Conservation (phyloP, 306 rosid genomes). For the Fagus crenata region DNA sequence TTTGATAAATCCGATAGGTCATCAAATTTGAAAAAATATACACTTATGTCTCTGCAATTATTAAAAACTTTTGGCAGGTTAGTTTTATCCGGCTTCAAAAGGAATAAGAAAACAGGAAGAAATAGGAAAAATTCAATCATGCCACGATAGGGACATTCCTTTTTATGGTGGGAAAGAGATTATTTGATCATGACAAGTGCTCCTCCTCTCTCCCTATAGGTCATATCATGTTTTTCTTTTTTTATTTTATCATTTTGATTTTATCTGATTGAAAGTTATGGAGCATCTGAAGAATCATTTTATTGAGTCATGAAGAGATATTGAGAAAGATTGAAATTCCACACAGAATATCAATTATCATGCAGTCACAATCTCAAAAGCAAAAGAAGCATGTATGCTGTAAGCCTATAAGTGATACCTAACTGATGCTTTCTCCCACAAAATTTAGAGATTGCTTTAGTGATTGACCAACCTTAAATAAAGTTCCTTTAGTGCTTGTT, state of each 20-base stretch:
- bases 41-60: too few species aligned
- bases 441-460: too few species aligned
- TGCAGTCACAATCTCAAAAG: background rate
- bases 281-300: background rate
- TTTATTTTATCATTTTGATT: too few species aligned
- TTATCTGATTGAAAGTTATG: background rate
- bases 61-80: background rate
- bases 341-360: background rate
- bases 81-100: background rate
- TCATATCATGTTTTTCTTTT: background rate
- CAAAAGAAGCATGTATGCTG: background rate
- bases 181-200: background rate
- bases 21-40: too few species aligned
- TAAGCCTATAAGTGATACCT: too few species aligned
- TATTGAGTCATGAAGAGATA: background rate
- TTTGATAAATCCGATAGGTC: too few species aligned
- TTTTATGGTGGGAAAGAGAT: background rate
- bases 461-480: too few species aligned
- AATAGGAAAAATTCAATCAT: background rate
- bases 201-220: background rate
- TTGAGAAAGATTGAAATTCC: background rate
- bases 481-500: too few species aligned
- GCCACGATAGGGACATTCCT: background rate
- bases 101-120: background rate
- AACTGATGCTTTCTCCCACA: too few species aligned